Base-by-base conservation (phyloP, 768 basidiomycete species). In the Clitopilus passeckerianus region DNA sequence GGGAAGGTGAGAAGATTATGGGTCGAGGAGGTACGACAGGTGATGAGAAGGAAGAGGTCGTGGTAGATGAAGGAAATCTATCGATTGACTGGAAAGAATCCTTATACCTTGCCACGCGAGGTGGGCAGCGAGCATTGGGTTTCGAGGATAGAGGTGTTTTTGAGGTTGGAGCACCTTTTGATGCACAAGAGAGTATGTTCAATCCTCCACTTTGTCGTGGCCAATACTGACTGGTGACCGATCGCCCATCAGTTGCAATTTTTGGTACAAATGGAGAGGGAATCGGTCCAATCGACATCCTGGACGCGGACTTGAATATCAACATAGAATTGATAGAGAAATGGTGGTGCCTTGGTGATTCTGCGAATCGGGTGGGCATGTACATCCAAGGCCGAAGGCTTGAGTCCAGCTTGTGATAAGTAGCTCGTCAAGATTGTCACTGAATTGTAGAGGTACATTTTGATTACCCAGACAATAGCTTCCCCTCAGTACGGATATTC, bases 321-420 rank as follows among this genome's bases (percentile, higher is more conserved):
- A 66, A 60, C 6, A 66, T 75, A 44, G 88, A 87, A 55, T 74
- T 83, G 72, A 63, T 95, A 22, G 94, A 95, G 71, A 91, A 89
- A 67, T 95, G 94, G 94, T 95, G 92, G 91, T 91, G 90, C 65
- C 68, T 89, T 43, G 93, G 93, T 0, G 86, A 91, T 66, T 66
- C 66, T 5, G 77, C 80, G 55, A 95, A 95, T 71, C 80, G 91
- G 18, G 65, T 59, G 1, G 76, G 72, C 2, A 78, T 93, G 71
- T 96, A 91, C 90, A 80, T 95, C 2, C 91, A 92, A 70, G 92
- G 93, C 18, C 37, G 56, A n/a, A 57, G 59, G 18, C 30, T 67
- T 37, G 24, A 33, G 18, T 16, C 6, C 1, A 22, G 7, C 4
- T 30, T n/a, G n/a, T n/a, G n/a, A n/a, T n/a, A n/a, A 30, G 4